Base-by-base conservation (phyloP, 257 asterid species). In the Orobanche coerulescens region DNA sequence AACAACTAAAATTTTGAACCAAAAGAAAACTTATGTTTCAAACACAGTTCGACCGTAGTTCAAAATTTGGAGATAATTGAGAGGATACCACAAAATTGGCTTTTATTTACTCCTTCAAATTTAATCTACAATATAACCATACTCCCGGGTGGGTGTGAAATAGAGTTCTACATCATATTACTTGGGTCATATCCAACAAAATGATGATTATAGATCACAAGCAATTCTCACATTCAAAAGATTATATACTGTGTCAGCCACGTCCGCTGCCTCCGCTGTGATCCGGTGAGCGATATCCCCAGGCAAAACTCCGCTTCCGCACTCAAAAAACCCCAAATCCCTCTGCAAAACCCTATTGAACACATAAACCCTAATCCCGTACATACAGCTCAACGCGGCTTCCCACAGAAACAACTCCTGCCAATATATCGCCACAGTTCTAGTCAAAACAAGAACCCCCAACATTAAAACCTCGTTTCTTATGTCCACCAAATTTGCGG, bases 181-280 rank as follows among this genome's bases (percentile, higher is more conserved):
- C 10, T 25, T 50, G 16, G 52, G 11, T 37, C 23, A 66, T 26
- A 23, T 36, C 44, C n/a, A 67, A 61, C 18, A 53, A 24, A 37
- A 47, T 4, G 19, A 24, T 47, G 6, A 10, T 8, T 2, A 33
- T n/a, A n/a, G n/a, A n/a, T n/a, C n/a, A 39, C 40, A 11, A 54
- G 62, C 15, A 57, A 71, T 26, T 46, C 87, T 81, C 79, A 90
- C 97, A 71, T 85, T 84, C 72, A 91, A 61, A 55, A 85, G 80
- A 40, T 81, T 76, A 69, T 82, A 84, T 56, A 88, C 71, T 1
- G 97, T 79, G 65, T 91, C 96, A 25, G 92, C 87, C 16, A 85
- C 70, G 66, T 91, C 92, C 62, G 84, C 81, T 18, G 96, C 95
- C 78, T 91, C 97, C 0, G 96, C 96, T 0, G 97, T 80, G 70